A percentile compares a stretch with the other conserved stretches of the same genome.
These are phyloP conservation scores for Microstegium vimineum DNA, from an alignment of 176 grass and related monocot species.

Conservation along the genomic window DNA sequence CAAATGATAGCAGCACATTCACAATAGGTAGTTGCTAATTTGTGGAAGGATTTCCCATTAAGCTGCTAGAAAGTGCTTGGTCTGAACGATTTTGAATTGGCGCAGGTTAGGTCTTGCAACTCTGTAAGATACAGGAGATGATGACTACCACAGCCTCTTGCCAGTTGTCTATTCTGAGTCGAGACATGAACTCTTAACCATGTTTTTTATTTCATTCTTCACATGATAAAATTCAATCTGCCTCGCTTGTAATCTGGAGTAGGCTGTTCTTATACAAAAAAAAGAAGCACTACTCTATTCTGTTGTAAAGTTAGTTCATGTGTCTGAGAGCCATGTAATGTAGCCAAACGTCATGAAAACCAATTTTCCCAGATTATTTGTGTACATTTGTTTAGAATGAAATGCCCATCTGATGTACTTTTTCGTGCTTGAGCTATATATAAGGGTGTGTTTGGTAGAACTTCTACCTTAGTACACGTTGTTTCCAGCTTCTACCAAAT, in stretches of 20 bases:
- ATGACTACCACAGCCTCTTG: background rate
- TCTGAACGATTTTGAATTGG: background rate
- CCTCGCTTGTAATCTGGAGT: constrained; percentile 18
- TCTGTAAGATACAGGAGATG: constrained; percentile 1
- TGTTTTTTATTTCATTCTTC: background rate
- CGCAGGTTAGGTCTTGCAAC: constrained; percentile 6
- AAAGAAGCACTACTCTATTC: background rate
- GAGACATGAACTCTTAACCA: constrained; percentile 13
- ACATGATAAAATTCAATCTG: background rate
- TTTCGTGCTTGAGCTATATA: background rate
- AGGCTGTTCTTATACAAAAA: background rate
- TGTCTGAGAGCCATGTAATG: constrained; percentile 6
- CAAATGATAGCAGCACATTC: constrained; percentile 34
- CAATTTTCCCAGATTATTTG: background rate
- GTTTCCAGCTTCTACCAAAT: no score
- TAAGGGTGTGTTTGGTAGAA: no score
- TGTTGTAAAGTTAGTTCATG: constrained; percentile 40
- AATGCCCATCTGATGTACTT: background rate
- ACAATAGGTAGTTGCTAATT: constrained; percentile 15
- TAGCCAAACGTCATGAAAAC: background rate
- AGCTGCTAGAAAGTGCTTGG: background rate
- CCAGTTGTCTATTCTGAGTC: background rate
- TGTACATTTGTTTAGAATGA: background rate
- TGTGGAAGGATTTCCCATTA: background rate
- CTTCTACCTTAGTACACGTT: no score